Percentiles rank a stretch among this genome's conserved stretches.
Evolutionary conservation across 2,329 filamentous ascomycete genomes (phyloP).

Genomic region (Davidsoniella virescens): DNA sequence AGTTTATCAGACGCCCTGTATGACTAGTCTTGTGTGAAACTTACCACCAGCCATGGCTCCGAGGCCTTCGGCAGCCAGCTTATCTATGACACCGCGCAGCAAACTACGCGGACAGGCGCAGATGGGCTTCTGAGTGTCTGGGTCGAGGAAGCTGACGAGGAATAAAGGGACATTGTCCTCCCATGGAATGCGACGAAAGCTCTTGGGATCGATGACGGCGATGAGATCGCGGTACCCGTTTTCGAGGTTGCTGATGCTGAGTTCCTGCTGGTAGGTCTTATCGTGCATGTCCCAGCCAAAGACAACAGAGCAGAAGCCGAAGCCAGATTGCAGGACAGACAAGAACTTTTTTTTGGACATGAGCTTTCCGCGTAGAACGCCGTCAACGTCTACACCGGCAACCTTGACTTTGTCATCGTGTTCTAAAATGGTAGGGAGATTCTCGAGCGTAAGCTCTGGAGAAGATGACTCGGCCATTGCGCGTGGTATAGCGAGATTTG

Average conservation of each 20-base stretch:
- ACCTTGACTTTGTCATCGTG: constrained; percentile 71
- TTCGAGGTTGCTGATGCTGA: constrained; percentile 74
- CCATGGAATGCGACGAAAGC: constrained; percentile 78
- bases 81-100: constrained; percentile 50
- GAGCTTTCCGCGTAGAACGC: constrained; percentile 74
- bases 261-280: constrained; percentile 69
- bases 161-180: constrained; percentile 77
- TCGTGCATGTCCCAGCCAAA: constrained; percentile 99
- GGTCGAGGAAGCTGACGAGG: constrained; percentile 67
- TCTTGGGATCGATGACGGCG: constrained; percentile 61
- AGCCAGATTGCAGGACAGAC: constrained; percentile 62
- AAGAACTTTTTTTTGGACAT: constrained; percentile 89
- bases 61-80: constrained; percentile 51
- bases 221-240: constrained; percentile 81
- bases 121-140: constrained; percentile 54
- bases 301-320: constrained; percentile 86
- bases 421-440: constrained; percentile 49
- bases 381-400: constrained; percentile 75
- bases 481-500: not conserved
- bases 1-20: not conserved
- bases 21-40: constrained; percentile 17
- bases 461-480: constrained; percentile 16
- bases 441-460: constrained; percentile 37
- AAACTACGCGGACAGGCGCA: constrained; percentile 67
- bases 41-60: constrained; percentile 79